phyloP scores from a whole-genome alignment of 148 eudicot genomes.

The Camellia lanceoleosa region DNA sequence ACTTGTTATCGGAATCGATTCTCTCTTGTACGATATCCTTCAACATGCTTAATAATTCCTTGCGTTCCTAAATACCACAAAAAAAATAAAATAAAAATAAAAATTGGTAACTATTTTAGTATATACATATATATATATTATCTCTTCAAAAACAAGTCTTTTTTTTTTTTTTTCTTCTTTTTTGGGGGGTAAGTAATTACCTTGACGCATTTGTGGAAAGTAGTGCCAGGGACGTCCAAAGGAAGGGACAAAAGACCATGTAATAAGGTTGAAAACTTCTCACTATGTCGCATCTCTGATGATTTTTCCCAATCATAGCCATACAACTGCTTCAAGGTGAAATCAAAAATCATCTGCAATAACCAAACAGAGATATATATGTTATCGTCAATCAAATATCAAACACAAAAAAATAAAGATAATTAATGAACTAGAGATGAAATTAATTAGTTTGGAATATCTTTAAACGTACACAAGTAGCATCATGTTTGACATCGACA shows the following conservation, averaged over 20 bases:
- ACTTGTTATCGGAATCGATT: no score
- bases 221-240: slow-evolving; percentile 34
- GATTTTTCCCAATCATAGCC: no score
- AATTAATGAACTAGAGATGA: neutral
- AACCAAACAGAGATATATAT: neutral
- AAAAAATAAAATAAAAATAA: no score
- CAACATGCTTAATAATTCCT: no score
- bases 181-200: neutral
- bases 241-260: slow-evolving; percentile 34
- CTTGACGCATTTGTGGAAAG: slow-evolving; percentile 32
- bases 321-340: no score
- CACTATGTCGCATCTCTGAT: slow-evolving; percentile 14
- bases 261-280: slow-evolving; percentile 22
- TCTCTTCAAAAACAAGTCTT: neutral
- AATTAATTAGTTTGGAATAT: neutral
- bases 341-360: no score
- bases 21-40: no score
- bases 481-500: neutral
- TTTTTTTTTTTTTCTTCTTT: no score
- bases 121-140: no score
- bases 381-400: neutral
- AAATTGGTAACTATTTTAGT: neutral
- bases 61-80: no score
- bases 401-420: neutral
- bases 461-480: neutral